Evolutionary conservation across 495 filamentous ascomycete genomes (phyloP).

Genomic region (Daldinia caldariorum): DNA sequence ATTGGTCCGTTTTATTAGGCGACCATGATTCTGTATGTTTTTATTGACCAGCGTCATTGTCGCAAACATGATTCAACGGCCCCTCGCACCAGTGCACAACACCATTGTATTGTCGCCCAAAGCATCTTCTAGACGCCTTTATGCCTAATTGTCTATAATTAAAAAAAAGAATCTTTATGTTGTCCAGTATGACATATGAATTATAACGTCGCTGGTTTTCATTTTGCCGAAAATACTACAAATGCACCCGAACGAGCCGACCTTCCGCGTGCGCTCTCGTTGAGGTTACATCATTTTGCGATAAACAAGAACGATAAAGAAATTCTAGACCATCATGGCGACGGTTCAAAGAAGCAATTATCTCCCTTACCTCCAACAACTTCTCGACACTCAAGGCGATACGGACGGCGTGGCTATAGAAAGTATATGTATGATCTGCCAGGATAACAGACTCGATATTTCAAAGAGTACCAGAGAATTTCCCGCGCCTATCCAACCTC

Average conservation of each 20-base stretch:
- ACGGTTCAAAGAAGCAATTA: constrained; percentile 39
- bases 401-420: constrained; percentile 25
- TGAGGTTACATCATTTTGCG: constrained; percentile 9
- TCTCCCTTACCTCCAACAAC: constrained; percentile 39
- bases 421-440: constrained; percentile 36
- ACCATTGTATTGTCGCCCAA: constrained; percentile 34
- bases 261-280: neutral
- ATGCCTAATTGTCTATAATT: constrained; percentile 22
- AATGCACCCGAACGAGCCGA: constrained; percentile 24
- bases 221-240: constrained; percentile 21
- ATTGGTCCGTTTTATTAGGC: constrained; percentile 18
- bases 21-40: constrained; percentile 7
- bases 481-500: too few species aligned
- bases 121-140: constrained; percentile 19
- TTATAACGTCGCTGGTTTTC: constrained; percentile 2
- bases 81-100: constrained; percentile 5
- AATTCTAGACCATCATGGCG: constrained; percentile 19
- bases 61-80: constrained; percentile 13
- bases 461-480: constrained; percentile 28
- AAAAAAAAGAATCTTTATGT: constrained; percentile 20
- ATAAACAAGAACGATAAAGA: constrained; percentile 22
- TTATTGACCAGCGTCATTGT: constrained; percentile 25
- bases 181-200: neutral
- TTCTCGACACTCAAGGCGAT: constrained; percentile 36
- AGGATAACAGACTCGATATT: constrained; percentile 35